Conservation (phyloP, 2,329 filamentous ascomycete species). For the Fusarium irregulare region DNA sequence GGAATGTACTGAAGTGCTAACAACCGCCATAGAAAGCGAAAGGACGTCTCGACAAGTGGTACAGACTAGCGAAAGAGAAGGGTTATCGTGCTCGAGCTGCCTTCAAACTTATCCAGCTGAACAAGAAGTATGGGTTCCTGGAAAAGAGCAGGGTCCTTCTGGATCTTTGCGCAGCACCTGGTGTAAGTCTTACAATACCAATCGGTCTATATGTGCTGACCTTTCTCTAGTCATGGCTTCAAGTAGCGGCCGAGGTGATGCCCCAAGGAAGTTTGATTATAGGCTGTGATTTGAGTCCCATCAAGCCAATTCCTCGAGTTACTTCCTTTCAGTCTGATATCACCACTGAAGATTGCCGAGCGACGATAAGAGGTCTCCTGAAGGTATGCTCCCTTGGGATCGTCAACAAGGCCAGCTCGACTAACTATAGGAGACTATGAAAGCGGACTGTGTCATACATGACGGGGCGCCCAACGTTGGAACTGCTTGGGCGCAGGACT, state of each 20-base stretch:
- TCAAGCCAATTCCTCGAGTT: slow-evolving; percentile 93
- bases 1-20: background rate
- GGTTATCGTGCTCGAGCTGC: slow-evolving; percentile 95
- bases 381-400: too few species aligned
- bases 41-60: slow-evolving; percentile 98
- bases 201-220: slow-evolving; percentile 41
- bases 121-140: slow-evolving; percentile 98
- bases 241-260: slow-evolving; percentile 96
- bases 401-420: too few species aligned
- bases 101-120: slow-evolving; percentile 97
- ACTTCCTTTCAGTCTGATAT: slow-evolving; percentile 99
- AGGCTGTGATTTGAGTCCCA: slow-evolving; percentile 92
- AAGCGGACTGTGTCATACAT: slow-evolving; percentile 64
- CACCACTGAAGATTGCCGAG: slow-evolving; percentile 94
- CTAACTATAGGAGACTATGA: too few species aligned
- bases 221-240: slow-evolving; percentile 81
- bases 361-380: slow-evolving; percentile 47
- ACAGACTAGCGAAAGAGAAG: slow-evolving; percentile 98
- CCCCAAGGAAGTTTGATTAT: slow-evolving; percentile 87
- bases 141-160: slow-evolving; percentile 96
- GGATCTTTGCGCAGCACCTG: slow-evolving; percentile 97
- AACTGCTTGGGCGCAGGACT: slow-evolving; percentile 96
- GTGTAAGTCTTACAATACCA: slow-evolving; percentile 64
- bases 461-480: slow-evolving; percentile 98
- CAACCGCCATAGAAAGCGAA: slow-evolving; percentile 80